Base-by-base conservation (phyloP, 2,329 filamentous ascomycete genomes). In the Aspergillus terreus region DNA sequence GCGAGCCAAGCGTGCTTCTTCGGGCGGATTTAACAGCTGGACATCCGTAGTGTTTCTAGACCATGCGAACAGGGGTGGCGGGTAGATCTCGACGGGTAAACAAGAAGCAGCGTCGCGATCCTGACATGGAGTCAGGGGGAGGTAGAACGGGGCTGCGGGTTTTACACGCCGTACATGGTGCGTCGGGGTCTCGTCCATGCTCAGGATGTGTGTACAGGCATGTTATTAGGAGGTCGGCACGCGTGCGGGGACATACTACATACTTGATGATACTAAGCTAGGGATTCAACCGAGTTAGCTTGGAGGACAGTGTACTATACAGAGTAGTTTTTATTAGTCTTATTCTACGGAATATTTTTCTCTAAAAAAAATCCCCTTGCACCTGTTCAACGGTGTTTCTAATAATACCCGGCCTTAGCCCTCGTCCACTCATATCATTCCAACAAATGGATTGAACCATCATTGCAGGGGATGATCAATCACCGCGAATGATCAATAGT, bases 1-100 rank as follows among this genome's bases (percentile, higher is more conserved):
- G 33, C 33, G 36, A 44, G 44, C 51, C 44, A 47, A 51, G 51
- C 44, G 25, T 32, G 43, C 49, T 47, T 51, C 19, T 30, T 30
- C 27, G 7, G 27, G 27, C 11, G 40, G 17, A 5, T 42, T 42
- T 21, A 17, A 23, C 15, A 17, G 4, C 23, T 42, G n/a, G 15
- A 42, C 15, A 42, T 6, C 19, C 27, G 49, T 14, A 14, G 10
- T 15, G 30, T 47, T 46, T 51, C 49, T 51, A 51, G 49, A 51
- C 49, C 38, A 30, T 35, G 6, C 14, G 15, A 17, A 21, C 11
- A 19, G 19, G 40, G 40, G 40, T 30, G 7, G 27, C 6, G 40
- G 40, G 40, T 30, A 30, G 27, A 30, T 30, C 27, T 11, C 7
- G 27, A 10, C 7, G 27, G 27, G 27, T 30, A 30, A 30, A 9